Percentiles rank a stretch among this genome's conserved stretches.
These are phyloP conservation scores for Ganoderma leucocontextum DNA, from an alignment of 1,284 basidiomycete species.

Conservation along the genomic window DNA sequence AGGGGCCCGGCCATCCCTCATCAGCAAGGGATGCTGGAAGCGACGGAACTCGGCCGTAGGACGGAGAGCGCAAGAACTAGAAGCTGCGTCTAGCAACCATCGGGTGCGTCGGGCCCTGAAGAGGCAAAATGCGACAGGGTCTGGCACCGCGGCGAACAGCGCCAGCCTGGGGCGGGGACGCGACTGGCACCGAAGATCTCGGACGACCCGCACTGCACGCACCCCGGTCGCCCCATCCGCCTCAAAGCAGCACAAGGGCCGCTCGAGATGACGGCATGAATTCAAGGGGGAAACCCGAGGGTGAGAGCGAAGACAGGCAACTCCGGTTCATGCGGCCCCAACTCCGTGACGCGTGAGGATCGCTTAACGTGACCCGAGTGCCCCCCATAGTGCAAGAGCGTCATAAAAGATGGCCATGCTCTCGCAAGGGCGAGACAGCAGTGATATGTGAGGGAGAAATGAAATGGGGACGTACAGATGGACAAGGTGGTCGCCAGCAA, in stretches of 20 bases:
- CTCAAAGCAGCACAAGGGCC: constrained; percentile 8
- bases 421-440: neutral
- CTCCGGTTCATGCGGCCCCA: constrained; percentile 7
- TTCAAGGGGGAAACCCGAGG: neutral
- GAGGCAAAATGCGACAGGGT: neutral
- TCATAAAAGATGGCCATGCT: neutral
- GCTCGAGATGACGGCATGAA: constrained; percentile 8
- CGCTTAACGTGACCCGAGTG: constrained; percentile 6
- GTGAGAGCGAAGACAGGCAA: constrained; percentile 8
- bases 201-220: constrained; percentile 3
- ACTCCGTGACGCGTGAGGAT: constrained; percentile 14
- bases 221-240: neutral
- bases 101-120: neutral
- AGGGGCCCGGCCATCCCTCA: constrained; percentile 3
- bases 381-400: neutral
- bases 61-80: constrained; percentile 7
- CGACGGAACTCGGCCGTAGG: constrained; percentile 7
- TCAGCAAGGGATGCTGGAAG: constrained; percentile 9
- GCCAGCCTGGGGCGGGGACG: neutral
- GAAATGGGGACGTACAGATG: constrained; percentile 68
- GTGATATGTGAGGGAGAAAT: constrained; percentile 13
- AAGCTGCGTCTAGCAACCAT: constrained; percentile 7
- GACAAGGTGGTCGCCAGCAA: constrained; percentile 74
- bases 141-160: constrained; percentile 1
- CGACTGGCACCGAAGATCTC: constrained; percentile 7